phyloP scores from a whole-genome alignment of 306 rosid species.

The Adenanthera pavonina region DNA sequence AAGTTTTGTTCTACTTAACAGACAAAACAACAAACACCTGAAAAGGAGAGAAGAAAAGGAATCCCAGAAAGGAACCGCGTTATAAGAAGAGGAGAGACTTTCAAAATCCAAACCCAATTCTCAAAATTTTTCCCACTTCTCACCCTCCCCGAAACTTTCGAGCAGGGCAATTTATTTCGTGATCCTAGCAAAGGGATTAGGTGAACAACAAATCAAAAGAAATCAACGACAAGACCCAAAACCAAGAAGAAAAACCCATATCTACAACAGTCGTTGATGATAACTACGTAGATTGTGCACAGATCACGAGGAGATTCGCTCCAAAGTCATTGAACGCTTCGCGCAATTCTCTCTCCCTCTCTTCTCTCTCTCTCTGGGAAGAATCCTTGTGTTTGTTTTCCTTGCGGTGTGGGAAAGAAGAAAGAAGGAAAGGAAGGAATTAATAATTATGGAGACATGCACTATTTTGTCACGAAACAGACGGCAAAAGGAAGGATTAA shows the following conservation, averaged over 20 bases:
- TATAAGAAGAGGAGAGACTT: slow-evolving; percentile 11
- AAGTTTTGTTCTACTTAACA: slow-evolving; percentile 21
- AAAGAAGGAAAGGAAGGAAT: neutral
- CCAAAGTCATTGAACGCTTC: slow-evolving; percentile 42
- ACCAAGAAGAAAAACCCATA: neutral
- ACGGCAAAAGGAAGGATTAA: slow-evolving; percentile 31
- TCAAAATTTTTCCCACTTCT: slow-evolving; percentile 35
- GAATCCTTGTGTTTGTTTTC: slow-evolving; percentile 13
- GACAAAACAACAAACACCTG: neutral
- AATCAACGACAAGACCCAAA: neutral
- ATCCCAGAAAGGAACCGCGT: slow-evolving; percentile 28
- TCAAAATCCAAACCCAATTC: neutral
- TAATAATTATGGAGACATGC: slow-evolving; percentile 21
- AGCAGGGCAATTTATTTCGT: neutral
- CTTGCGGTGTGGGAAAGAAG: slow-evolving; percentile 10
- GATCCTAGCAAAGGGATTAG: slow-evolving; percentile 3
- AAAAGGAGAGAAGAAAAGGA: neutral
- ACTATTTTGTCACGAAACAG: slow-evolving; percentile 47
- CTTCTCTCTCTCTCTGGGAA: neutral
- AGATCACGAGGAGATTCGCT: slow-evolving; percentile 53
- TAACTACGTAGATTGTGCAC: slow-evolving; percentile 41
- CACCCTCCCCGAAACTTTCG: slow-evolving; percentile 26
- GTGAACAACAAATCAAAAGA: slow-evolving; percentile 22
- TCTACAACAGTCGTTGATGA: slow-evolving; percentile 2
- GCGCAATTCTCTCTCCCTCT: slow-evolving; percentile 26